Evolutionary conservation across 2,329 filamentous ascomycete species (phyloP).

Genomic region (Xylaria sp.): DNA sequence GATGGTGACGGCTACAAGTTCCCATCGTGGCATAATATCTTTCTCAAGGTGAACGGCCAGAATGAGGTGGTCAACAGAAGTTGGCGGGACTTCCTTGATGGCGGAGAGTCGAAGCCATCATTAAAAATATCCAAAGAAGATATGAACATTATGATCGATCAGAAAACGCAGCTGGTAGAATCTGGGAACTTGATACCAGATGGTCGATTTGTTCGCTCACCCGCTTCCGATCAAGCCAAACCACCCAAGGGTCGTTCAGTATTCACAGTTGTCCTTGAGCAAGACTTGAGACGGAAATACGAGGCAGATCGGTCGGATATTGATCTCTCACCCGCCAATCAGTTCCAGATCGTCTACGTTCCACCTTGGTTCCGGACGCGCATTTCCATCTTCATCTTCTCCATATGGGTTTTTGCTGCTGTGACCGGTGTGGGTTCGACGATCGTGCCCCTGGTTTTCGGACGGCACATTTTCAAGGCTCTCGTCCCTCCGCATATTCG

Average conservation of each 20-base stretch:
- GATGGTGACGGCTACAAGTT: slow-evolving; percentile 28
- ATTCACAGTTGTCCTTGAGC: slow-evolving; percentile 69
- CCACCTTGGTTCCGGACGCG: slow-evolving; percentile 79
- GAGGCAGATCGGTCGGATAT: slow-evolving; percentile 49
- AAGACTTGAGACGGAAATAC: slow-evolving; percentile 61
- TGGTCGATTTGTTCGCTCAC: slow-evolving; percentile 84
- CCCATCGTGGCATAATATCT: slow-evolving; percentile 38
- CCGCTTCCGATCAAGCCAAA: slow-evolving; percentile 89
- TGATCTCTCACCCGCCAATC: slow-evolving; percentile 50
- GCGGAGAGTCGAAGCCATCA: slow-evolving; percentile 41
- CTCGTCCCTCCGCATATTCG: slow-evolving; percentile 66
- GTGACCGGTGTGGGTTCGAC: slow-evolving; percentile 79
- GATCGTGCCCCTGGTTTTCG: slow-evolving; percentile 79
- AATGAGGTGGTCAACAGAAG: slow-evolving; percentile 47
- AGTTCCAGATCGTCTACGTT: slow-evolving; percentile 70
- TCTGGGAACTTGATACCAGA: slow-evolving; percentile 56
- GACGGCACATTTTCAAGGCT: slow-evolving; percentile 68
- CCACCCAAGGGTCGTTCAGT: slow-evolving; percentile 79
- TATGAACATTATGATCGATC: slow-evolving; percentile 34
- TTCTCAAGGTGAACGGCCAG: slow-evolving; percentile 43
- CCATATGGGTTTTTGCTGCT: slow-evolving; percentile 91
- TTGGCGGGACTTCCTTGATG: slow-evolving; percentile 53
- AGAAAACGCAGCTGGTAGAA: slow-evolving; percentile 43
- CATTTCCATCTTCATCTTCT: slow-evolving; percentile 78
- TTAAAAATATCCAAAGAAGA: slow-evolving; percentile 34